phyloP scores from a whole-genome alignment of 805 yeast genomes.

The Wickerhamomyces bisporus region DNA sequence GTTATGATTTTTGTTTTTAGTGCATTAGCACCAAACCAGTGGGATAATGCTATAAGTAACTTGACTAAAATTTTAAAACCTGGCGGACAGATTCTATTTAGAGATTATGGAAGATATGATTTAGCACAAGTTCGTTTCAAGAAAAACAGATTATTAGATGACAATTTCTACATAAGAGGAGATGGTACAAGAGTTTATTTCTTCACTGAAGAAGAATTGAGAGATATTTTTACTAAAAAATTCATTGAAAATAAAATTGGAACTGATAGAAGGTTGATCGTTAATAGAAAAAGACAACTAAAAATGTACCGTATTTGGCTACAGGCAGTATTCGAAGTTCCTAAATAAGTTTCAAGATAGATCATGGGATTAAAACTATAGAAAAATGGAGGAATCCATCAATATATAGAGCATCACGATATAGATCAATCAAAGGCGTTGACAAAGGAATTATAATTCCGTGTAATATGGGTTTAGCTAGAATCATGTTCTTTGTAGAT shows the following conservation, averaged over 20 bases:
- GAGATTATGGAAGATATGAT: conserved; percentile 96
- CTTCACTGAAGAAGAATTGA: conserved; percentile 89
- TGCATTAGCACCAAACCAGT: conserved; percentile 87
- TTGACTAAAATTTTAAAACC: conserved; percentile 75
- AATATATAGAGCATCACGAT: conserved; percentile 38
- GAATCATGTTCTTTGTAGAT: conserved; percentile 27
- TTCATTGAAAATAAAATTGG: conserved; percentile 76
- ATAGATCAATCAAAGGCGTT: conserved; percentile 42
- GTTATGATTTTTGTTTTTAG: conserved; percentile 95
- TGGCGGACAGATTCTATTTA: conserved; percentile 82
- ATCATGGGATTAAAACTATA: conserved; percentile 32
- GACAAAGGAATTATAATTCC: conserved; percentile 47
- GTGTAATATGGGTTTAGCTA: conserved; percentile 44
- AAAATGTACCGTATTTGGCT: conserved; percentile 98
- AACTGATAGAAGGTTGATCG: conserved; percentile 85
- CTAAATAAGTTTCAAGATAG: conserved; percentile 14
- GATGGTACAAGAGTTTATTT: conserved; percentile 98
- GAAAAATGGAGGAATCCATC: conserved; percentile 66
- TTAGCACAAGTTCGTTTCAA: conserved; percentile 93
- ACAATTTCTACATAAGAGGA: conserved; percentile 93
- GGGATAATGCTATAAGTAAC: conserved; percentile 77
- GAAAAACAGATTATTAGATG: conserved; percentile 79
- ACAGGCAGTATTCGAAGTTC: conserved; percentile 76
- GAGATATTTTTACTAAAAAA: conserved; percentile 59
- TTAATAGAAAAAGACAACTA: conserved; percentile 84